Evolutionary conservation across 1,139 yeast species (phyloP).

Genomic region (Lodderomyces parapsilosis): DNA sequence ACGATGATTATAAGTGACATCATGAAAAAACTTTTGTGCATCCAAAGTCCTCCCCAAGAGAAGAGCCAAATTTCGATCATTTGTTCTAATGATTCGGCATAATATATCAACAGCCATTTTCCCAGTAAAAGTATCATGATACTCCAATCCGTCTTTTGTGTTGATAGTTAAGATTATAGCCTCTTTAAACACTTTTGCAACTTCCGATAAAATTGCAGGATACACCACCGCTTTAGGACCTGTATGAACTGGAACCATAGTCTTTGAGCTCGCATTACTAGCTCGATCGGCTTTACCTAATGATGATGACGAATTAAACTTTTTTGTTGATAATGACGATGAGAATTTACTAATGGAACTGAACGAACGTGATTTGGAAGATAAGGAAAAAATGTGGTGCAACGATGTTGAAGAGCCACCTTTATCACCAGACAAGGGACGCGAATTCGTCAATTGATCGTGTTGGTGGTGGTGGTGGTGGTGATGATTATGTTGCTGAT

Average conservation of each 20-base stretch:
- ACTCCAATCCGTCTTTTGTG: constrained; percentile 90
- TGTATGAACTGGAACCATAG: constrained; percentile 22
- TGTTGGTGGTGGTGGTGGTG: constrained; percentile 12
- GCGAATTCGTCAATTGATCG: constrained; percentile 8
- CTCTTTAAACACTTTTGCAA: constrained; percentile 76
- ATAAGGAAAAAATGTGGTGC: constrained; percentile 38
- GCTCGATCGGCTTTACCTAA: constrained; percentile 30
- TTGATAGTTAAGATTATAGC: constrained; percentile 71
- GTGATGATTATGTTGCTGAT: constrained; percentile 12
- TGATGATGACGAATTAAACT: constrained; percentile 38
- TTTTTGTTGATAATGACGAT: constrained; percentile 38
- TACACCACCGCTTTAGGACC: constrained; percentile 61
- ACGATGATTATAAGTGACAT: constrained; percentile 92
- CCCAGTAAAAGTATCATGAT: constrained; percentile 94
- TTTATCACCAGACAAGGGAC: constrained; percentile 21
- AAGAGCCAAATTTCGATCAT: constrained; percentile 87
- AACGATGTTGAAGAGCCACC: constrained; percentile 23
- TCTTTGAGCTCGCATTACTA: constrained; percentile 19
- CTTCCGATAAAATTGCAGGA: constrained; percentile 86
- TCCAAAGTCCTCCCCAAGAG: constrained; percentile 89
- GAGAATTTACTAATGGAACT: constrained; percentile 44
- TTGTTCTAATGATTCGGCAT: constrained; percentile 80
- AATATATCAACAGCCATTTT: constrained; percentile 89
- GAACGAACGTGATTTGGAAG: constrained; percentile 45
- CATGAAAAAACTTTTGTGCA: constrained; percentile 92